A percentile compares a stretch with the other conserved stretches of the same genome.
Conservation (phyloP, 768 basidiomycete species). For the Amanita polypyramis region DNA sequence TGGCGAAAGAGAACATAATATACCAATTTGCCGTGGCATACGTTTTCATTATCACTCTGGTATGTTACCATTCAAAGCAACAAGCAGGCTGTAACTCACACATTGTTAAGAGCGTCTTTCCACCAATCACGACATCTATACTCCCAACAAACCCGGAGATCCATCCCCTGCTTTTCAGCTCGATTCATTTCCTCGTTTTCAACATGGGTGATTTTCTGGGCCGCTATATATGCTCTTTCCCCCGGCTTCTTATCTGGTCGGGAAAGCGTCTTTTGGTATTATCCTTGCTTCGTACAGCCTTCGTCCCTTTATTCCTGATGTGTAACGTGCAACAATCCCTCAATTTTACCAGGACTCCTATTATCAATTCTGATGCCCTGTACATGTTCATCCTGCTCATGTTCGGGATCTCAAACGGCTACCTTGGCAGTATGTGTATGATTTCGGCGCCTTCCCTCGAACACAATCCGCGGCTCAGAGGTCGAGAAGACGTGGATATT, state of each 20-base stretch:
- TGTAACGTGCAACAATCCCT: conserved; percentile 66
- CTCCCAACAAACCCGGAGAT: conserved; percentile 49
- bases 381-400: conserved; percentile 65
- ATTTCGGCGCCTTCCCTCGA: conserved; percentile 75
- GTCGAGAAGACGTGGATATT: conserved; percentile 67
- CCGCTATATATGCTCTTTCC: conserved; percentile 58
- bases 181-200: conserved; percentile 69
- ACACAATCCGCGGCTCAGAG: conserved; percentile 65
- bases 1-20: conserved; percentile 48
- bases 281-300: conserved; percentile 63
- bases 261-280: conserved; percentile 48
- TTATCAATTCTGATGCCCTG: conserved; percentile 67
- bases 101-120: conserved; percentile 65
- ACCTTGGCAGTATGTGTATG: conserved; percentile 67
- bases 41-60: conserved; percentile 73
- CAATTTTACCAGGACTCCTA: conserved; percentile 23
- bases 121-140: conserved; percentile 76
- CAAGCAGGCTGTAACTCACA: background rate
- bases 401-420: conserved; percentile 79
- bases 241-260: conserved; percentile 58
- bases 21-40: conserved; percentile 69
- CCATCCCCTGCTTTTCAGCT: conserved; percentile 78
- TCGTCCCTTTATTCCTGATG: conserved; percentile 80
- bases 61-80: conserved; percentile 23
- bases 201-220: conserved; percentile 66